phyloP scores from a whole-genome alignment of 345 rosid genomes.

The Draba incana region DNA sequence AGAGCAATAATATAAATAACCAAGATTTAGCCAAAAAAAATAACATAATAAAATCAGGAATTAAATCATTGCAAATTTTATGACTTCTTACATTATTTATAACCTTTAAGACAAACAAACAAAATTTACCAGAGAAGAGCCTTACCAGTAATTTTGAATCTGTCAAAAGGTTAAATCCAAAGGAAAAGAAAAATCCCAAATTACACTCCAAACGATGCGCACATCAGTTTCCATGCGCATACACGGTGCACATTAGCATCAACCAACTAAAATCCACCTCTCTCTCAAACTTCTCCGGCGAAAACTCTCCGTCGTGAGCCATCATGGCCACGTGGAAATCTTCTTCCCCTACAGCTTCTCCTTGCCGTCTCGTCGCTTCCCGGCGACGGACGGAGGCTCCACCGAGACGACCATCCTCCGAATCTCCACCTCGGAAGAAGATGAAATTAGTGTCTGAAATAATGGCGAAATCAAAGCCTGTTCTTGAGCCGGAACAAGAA shows the following conservation, averaged over 20 bases:
- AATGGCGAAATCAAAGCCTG: conserved; percentile 52
- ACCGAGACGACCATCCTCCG: conserved; percentile 46
- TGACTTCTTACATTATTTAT: background rate
- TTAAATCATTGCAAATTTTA: background rate
- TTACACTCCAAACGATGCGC: conserved; percentile 40
- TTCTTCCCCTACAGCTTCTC: conserved; percentile 37
- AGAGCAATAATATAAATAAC: background rate
- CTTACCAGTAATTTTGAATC: conserved; percentile 29
- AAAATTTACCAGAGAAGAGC: background rate
- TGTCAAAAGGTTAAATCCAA: conserved; percentile 36
- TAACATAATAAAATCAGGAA: background rate
- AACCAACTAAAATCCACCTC: conserved; percentile 16
- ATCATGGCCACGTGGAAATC: conserved; percentile 42
- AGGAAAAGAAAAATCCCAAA: conserved; percentile 30
- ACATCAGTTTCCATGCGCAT: conserved; percentile 53
- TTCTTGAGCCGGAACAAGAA: conserved; percentile 47
- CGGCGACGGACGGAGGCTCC: conserved; percentile 55
- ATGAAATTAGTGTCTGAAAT: conserved; percentile 57
- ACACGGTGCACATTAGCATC: conserved; percentile 47
- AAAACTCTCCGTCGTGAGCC: conserved; percentile 25
- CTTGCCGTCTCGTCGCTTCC: conserved; percentile 46
- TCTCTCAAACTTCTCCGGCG: conserved; percentile 29
- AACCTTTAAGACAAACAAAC: background rate
- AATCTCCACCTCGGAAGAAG: conserved; percentile 59
- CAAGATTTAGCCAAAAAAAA: background rate